Conservation (phyloP, 2,329 filamentous ascomycete genomes). For the Paramyrothecium roridum region DNA sequence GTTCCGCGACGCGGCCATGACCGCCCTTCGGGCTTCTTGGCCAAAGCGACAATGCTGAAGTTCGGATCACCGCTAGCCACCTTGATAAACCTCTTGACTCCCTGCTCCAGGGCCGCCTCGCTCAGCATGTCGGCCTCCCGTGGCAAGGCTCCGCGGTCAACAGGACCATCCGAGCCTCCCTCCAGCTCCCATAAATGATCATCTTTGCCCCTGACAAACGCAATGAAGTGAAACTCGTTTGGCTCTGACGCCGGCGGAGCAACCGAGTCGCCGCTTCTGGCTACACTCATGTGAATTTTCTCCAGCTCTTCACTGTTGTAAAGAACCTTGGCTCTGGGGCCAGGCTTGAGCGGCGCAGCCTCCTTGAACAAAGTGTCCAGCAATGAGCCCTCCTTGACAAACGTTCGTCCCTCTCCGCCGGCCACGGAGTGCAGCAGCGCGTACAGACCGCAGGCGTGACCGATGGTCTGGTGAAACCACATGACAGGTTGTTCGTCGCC, state of each 20-base stretch:
- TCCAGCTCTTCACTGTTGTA: slow-evolving; percentile 71
- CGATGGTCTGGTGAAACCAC: slow-evolving; percentile 85
- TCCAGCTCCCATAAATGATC: slow-evolving; percentile 76
- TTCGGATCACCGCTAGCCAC: slow-evolving; percentile 25
- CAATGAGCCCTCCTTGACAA: slow-evolving; percentile 51
- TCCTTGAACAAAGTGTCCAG: slow-evolving; percentile 58
- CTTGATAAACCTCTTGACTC: slow-evolving; percentile 40
- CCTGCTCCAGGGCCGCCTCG: slow-evolving; percentile 64
- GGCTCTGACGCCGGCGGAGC: slow-evolving; percentile 59
- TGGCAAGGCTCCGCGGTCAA: slow-evolving; percentile 58
- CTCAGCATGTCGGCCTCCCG: slow-evolving; percentile 62
- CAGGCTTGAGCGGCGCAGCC: slow-evolving; percentile 59
- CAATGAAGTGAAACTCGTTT: slow-evolving; percentile 74
- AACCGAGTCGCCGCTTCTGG: slow-evolving; percentile 62
- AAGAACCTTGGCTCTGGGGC: slow-evolving; percentile 62
- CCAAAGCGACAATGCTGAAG: slow-evolving; percentile 36
- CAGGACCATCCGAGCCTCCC: slow-evolving; percentile 68
- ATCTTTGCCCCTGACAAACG: slow-evolving; percentile 68
- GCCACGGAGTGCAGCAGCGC: slow-evolving; percentile 70
- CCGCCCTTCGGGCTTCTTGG: slow-evolving; percentile 11
- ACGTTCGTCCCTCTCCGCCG: slow-evolving; percentile 61
- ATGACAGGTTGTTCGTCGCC: slow-evolving; percentile 59
- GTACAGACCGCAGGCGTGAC: slow-evolving; percentile 78
- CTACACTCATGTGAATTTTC: slow-evolving; percentile 69
- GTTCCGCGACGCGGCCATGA: too few species aligned